Conservation (phyloP, 2,329 filamentous ascomycete species). For the Claviceps arundinis region DNA sequence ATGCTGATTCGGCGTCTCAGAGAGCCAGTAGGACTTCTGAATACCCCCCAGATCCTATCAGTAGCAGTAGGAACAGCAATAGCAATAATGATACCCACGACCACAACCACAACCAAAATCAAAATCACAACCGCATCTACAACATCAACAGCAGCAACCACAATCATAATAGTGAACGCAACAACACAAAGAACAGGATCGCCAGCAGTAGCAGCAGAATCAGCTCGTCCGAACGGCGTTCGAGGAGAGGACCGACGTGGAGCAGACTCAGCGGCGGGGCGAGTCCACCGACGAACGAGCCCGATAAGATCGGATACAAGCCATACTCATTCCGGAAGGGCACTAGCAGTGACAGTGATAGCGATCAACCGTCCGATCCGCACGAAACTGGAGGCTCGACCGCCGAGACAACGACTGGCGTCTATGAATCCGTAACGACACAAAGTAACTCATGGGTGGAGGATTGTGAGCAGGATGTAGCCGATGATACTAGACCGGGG, state of each 20-base stretch:
- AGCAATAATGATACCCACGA: neutral
- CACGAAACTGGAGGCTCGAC: neutral
- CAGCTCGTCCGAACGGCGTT: neutral
- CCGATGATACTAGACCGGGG: neutral
- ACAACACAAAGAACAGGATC: neutral
- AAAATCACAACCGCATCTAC: too few relatives aligned
- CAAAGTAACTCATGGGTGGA: conserved; percentile 1
- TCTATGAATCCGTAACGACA: neutral
- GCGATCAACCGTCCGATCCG: neutral
- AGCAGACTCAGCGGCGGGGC: conserved; percentile 5
- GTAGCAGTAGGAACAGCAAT: neutral
- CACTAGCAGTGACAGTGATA: neutral
- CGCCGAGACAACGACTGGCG: neutral
- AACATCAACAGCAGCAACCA: neutral
- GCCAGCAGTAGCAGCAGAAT: neutral
- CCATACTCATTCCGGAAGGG: conserved; percentile 19
- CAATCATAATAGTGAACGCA: neutral
- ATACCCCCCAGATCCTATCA: conserved; percentile 2
- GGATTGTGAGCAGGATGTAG: neutral
- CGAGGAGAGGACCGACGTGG: neutral
- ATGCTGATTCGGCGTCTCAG: neutral
- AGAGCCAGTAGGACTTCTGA: conserved; percentile 3
- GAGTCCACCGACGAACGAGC: conserved; percentile 4
- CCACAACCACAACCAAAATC: neutral
- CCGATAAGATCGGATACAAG: conserved; percentile 16